Percentiles rank a stretch among this genome's conserved stretches.
These are phyloP conservation scores for Xenoacremonium recifei DNA, from an alignment of 2,329 filamentous ascomycete species.

Conservation along the genomic window DNA sequence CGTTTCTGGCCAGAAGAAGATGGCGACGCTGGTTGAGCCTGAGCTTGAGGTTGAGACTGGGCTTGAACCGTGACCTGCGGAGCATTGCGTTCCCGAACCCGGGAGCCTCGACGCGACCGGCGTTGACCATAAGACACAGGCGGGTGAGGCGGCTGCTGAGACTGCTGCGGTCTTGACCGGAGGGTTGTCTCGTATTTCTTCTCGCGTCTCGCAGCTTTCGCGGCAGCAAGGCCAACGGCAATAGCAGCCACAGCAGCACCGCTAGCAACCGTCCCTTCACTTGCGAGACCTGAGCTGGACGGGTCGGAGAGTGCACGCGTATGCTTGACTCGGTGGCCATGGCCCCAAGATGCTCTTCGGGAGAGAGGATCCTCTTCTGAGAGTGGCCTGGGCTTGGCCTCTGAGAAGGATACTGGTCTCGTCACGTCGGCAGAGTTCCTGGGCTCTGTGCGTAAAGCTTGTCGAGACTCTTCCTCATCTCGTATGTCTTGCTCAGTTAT, in stretches of 20 bases:
- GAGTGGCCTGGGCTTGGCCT: too few species aligned
- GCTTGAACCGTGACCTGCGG: too few species aligned
- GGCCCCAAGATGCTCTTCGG: not conserved
- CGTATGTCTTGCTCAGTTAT: too few species aligned
- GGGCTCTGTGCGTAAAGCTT: too few species aligned
- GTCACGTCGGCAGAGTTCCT: too few species aligned
- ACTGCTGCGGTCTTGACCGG: conserved; percentile 13
- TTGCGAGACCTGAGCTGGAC: not conserved
- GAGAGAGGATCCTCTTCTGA: too few species aligned
- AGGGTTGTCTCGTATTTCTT: conserved; percentile 6
- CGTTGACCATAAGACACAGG: not conserved
- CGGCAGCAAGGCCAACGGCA: not conserved
- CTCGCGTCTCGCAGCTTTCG: conserved; percentile 10
- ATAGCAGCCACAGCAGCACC: not conserved
- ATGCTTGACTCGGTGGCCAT: not conserved
- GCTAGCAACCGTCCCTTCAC: not conserved
- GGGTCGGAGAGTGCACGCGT: not conserved
- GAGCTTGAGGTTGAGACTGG: too few species aligned
- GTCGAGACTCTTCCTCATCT: too few species aligned
- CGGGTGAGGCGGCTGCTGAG: not conserved
- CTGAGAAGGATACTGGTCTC: too few species aligned
- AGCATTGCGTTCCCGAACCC: not conserved
- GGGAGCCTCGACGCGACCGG: not conserved
- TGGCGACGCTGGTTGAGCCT: too few species aligned
- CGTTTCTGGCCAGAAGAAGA: too few species aligned